A percentile compares a stretch with the other conserved stretches of the same genome.
phyloP scores from a whole-genome alignment of 2,329 filamentous ascomycete genomes.

The Aspergillus arachidicola region DNA sequence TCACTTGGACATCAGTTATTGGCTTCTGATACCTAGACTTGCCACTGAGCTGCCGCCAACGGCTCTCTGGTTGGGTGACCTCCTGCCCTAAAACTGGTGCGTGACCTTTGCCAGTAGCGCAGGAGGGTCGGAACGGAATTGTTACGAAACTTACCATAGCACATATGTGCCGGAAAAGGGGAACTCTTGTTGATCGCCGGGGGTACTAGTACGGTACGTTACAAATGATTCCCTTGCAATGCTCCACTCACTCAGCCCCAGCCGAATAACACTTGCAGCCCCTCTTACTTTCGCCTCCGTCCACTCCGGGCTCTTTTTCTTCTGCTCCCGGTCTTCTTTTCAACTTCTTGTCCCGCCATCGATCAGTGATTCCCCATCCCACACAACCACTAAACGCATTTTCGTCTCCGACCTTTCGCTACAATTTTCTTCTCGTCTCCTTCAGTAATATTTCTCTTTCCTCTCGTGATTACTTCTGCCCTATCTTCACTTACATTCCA shows the following conservation, averaged over 20 bases:
- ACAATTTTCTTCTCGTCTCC: constrained; percentile 21
- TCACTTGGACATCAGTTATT: constrained; percentile 10
- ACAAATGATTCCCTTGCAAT: constrained; percentile 16
- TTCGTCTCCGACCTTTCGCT: constrained; percentile 19
- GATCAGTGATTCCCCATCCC: constrained; percentile 28
- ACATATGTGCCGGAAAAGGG: constrained; percentile 1
- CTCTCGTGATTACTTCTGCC: constrained; percentile 18
- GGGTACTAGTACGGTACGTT: constrained; percentile 3
- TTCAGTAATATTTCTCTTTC: constrained; percentile 22
- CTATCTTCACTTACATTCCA: constrained; percentile 25
- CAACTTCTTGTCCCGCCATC: constrained; percentile 29
- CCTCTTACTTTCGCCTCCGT: constrained; percentile 31
- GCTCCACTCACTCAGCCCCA: constrained; percentile 33
- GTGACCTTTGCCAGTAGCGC: constrained; percentile 23
- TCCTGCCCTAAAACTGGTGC: constrained; percentile 23
- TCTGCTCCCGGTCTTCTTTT: constrained; percentile 25
- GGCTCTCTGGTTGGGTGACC: constrained; percentile 20
- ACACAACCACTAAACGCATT: constrained; percentile 22
- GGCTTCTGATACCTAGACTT: constrained; percentile 13
- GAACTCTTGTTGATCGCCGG: constrained; percentile 1
- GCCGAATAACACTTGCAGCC: constrained; percentile 28
- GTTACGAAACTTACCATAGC: constrained; percentile 15
- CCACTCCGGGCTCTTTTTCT: constrained; percentile 27
- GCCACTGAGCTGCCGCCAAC: constrained; percentile 24
- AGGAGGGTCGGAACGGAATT: constrained; percentile 12